Percentiles rank a stretch among this genome's conserved stretches.
Conservation (phyloP, 768 basidiomycete species). For the Boletus tylopilopsis region DNA sequence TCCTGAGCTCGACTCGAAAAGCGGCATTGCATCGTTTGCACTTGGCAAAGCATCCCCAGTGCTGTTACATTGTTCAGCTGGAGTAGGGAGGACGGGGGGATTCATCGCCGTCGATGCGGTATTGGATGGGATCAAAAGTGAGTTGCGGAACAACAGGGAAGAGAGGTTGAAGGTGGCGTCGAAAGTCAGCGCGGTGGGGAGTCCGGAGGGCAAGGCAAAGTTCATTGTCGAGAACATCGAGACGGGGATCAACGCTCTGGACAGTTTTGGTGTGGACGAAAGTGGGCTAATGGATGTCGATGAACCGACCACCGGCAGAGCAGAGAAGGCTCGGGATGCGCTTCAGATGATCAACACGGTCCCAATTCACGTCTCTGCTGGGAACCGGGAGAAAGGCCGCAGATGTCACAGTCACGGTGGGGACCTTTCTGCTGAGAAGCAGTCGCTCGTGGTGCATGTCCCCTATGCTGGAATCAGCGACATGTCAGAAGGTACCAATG, state of each 20-base stretch:
- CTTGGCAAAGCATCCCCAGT: slow-evolving; percentile 51
- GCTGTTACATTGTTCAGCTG: slow-evolving; percentile 88
- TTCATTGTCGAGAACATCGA: slow-evolving; percentile 8
- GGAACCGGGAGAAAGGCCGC: slow-evolving; percentile 23
- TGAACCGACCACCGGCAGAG: slow-evolving; percentile 3
- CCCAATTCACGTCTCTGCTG: slow-evolving; percentile 27
- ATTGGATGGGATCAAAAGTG: slow-evolving; percentile 67
- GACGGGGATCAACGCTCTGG: background rate
- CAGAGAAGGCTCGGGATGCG: background rate
- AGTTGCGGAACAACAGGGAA: slow-evolving; percentile 42
- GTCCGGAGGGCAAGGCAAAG: background rate
- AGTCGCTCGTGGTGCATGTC: slow-evolving; percentile 28
- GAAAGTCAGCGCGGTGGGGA: background rate
- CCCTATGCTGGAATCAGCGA: slow-evolving; percentile 17
- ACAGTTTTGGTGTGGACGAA: slow-evolving; percentile 1
- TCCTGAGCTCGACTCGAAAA: slow-evolving; percentile 47
- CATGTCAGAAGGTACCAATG: slow-evolving; percentile 17
- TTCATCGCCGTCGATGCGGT: slow-evolving; percentile 88
- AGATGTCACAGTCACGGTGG: slow-evolving; percentile 5
- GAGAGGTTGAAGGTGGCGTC: slow-evolving; percentile 5
- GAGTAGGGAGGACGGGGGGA: slow-evolving; percentile 91
- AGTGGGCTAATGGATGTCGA: slow-evolving; percentile 28
- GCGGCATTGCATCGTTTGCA: slow-evolving; percentile 54
- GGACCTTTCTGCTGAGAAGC: slow-evolving; percentile 3
- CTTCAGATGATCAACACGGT: slow-evolving; percentile 19